phyloP scores from a whole-genome alignment of 1,284 basidiomycete genomes.

The Ganoderma sinense region DNA sequence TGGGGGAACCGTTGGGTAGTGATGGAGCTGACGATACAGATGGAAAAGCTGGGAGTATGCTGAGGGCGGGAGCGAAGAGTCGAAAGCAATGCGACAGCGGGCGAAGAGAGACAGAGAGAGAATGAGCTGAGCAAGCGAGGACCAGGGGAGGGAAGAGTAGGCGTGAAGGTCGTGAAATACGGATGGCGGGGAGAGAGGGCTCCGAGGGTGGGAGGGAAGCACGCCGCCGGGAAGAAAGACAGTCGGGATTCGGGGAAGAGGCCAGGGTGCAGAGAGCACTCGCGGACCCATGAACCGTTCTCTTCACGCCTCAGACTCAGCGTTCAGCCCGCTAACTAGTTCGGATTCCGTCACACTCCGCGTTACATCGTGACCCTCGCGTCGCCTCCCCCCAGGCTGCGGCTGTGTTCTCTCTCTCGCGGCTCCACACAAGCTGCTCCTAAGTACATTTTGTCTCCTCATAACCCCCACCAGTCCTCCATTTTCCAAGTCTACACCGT shows the following conservation, averaged over 20 bases:
- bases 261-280: neutral
- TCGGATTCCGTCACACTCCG: slow-evolving; percentile 26
- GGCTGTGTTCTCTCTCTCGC: neutral
- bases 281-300: neutral
- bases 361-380: slow-evolving; percentile 27
- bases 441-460: neutral
- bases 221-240: slow-evolving; percentile 18
- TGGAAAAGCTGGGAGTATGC: slow-evolving; percentile 3
- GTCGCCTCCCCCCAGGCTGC: neutral
- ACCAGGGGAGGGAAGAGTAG: slow-evolving; percentile 13
- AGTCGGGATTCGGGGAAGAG: slow-evolving; percentile 3
- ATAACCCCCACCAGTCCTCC: neutral
- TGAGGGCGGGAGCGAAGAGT: slow-evolving; percentile 1
- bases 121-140: slow-evolving; percentile 19
- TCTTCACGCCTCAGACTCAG: neutral
- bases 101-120: slow-evolving; percentile 14
- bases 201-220: slow-evolving; percentile 15
- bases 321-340: slow-evolving; percentile 4
- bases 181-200: slow-evolving; percentile 23
- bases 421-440: neutral
- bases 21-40: neutral
- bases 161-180: slow-evolving; percentile 27
- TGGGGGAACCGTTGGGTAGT: neutral
- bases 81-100: slow-evolving; percentile 26
- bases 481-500: neutral